Evolutionary conservation across 2,329 filamentous ascomycete genomes (phyloP).

Genomic region (Nannizziopsis arthrosporioides): DNA sequence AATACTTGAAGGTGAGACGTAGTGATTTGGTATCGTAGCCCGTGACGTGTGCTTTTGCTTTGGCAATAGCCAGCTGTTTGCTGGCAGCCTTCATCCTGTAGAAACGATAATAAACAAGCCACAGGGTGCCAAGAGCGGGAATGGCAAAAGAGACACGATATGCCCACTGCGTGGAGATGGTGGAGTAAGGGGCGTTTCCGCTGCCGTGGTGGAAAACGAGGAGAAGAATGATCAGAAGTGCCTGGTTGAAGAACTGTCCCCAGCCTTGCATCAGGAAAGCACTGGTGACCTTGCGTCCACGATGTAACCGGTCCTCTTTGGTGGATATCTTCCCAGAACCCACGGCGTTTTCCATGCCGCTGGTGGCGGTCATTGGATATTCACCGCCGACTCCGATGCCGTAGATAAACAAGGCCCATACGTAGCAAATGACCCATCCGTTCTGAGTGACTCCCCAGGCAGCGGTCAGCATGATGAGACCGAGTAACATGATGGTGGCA

Average conservation of each 20-base stretch:
- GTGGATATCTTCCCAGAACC: slow-evolving; percentile 80
- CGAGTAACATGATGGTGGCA: slow-evolving; percentile 85
- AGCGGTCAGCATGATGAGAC: slow-evolving; percentile 80
- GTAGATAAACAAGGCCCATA: slow-evolving; percentile 89
- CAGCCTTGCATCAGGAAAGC: slow-evolving; percentile 98
- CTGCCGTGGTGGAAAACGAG: slow-evolving; percentile 76
- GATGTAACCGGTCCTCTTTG: slow-evolving; percentile 83
- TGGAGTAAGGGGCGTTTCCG: slow-evolving; percentile 65
- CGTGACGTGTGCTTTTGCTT: slow-evolving; percentile 76
- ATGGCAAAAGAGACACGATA: slow-evolving; percentile 89
- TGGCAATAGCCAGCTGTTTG: slow-evolving; percentile 67
- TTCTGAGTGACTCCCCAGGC: slow-evolving; percentile 79
- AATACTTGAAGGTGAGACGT: slow-evolving; percentile 64
- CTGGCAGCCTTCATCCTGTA: slow-evolving; percentile 88
- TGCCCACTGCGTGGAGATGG: slow-evolving; percentile 70
- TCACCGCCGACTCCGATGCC: slow-evolving; percentile 59
- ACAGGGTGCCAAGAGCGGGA: slow-evolving; percentile 78
- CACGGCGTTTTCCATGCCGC: slow-evolving; percentile 83
- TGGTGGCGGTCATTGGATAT: slow-evolving; percentile 93
- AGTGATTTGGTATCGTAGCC: slow-evolving; percentile 86
- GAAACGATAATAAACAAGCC: slow-evolving; percentile 91
- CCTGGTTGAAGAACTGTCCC: slow-evolving; percentile 93
- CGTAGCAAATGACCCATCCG: slow-evolving; percentile 96
- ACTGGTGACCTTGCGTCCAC: slow-evolving; percentile 87
- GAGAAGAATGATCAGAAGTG: slow-evolving; percentile 71